phyloP scores from a whole-genome alignment of 78 protist genomes.

The Dictyostelium purpureum region DNA sequence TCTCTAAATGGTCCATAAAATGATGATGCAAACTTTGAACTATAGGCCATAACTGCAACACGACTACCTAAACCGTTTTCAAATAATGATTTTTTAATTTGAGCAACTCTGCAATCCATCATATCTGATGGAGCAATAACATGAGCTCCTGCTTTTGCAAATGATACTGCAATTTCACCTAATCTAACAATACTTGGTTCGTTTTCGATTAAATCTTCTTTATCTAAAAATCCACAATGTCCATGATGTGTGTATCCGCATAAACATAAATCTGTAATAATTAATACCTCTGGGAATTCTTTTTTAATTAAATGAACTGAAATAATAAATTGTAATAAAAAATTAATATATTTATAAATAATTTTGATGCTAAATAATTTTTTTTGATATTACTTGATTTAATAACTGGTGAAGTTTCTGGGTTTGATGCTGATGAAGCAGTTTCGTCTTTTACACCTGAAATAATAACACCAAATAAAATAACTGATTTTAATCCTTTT shows the following conservation, averaged over 20 bases:
- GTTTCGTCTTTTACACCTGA: constrained; percentile 35
- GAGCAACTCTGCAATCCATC: constrained; percentile 93
- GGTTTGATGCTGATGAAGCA: constrained; percentile 43
- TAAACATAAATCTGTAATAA: constrained; percentile 88
- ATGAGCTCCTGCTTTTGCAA: constrained; percentile 91
- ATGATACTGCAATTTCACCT: constrained; percentile 72
- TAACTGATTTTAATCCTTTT: constrained; percentile 84
- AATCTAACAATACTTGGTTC: constrained; percentile 54
- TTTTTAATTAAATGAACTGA: constrained; percentile 12
- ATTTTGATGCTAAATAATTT: neutral
- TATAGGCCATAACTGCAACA: constrained; percentile 87
- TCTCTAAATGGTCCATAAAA: constrained; percentile 96
- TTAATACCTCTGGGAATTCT: constrained; percentile 61
- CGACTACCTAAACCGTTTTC: constrained; percentile 10
- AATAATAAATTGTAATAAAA: neutral
- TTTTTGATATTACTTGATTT: constrained; percentile 9
- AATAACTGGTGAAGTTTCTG: constrained; percentile 34
- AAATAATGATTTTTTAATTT: constrained; percentile 64
- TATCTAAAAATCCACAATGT: constrained; percentile 84
- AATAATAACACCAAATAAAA: constrained; percentile 89
- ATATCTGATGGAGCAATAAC: constrained; percentile 96
- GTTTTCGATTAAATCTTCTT: constrained; percentile 69
- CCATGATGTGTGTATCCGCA: constrained; percentile 90
- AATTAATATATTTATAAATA: neutral
- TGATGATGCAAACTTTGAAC: constrained; percentile 92